A percentile compares a stretch with the other conserved stretches of the same genome.
Evolutionary conservation across 1,284 basidiomycete species (phyloP).

Genomic region (Meripilus lineatus): DNA sequence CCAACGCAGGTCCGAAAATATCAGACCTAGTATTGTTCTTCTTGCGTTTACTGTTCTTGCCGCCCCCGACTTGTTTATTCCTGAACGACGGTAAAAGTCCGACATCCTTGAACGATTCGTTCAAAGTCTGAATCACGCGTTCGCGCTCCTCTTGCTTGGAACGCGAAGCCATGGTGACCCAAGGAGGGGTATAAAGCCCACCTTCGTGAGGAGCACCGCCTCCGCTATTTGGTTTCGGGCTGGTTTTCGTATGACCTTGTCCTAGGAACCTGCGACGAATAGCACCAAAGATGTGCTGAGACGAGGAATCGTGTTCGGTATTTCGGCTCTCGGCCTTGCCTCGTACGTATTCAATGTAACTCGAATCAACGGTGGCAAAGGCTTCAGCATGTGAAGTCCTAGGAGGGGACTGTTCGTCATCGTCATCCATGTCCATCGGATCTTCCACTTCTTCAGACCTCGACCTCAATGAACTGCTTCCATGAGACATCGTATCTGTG

Average conservation of each 20-base stretch:
- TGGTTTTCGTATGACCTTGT: slow-evolving; percentile 14
- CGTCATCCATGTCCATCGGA: slow-evolving; percentile 31
- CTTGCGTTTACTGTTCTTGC: slow-evolving; percentile 28
- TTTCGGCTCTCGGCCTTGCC: slow-evolving; percentile 22
- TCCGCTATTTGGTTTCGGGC: slow-evolving; percentile 15
- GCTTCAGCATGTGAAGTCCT: slow-evolving; percentile 72
- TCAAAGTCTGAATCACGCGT: slow-evolving; percentile 62
- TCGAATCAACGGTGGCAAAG: slow-evolving; percentile 64
- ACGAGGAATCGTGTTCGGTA: slow-evolving; percentile 18
- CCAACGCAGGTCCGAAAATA: slow-evolving; percentile 59
- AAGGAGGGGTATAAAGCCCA: slow-evolving; percentile 47
- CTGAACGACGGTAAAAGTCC: slow-evolving; percentile 60
- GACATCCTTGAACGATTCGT: slow-evolving; percentile 72
- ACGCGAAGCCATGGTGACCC: slow-evolving; percentile 60
- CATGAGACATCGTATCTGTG: not conserved
- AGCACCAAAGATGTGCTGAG: slow-evolving; percentile 17
- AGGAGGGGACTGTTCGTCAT: slow-evolving; percentile 32
- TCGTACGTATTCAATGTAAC: slow-evolving; percentile 47
- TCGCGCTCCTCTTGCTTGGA: slow-evolving; percentile 62
- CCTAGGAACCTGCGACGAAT: slow-evolving; percentile 22
- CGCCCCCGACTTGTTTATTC: slow-evolving; percentile 18
- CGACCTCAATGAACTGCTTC: not conserved
- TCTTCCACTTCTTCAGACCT: no score
- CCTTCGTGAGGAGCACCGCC: slow-evolving; percentile 19
- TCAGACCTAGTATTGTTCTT: slow-evolving; percentile 29